phyloP scores from a whole-genome alignment of 2,329 filamentous ascomycete genomes.

The Parastagonospora nodorum region DNA sequence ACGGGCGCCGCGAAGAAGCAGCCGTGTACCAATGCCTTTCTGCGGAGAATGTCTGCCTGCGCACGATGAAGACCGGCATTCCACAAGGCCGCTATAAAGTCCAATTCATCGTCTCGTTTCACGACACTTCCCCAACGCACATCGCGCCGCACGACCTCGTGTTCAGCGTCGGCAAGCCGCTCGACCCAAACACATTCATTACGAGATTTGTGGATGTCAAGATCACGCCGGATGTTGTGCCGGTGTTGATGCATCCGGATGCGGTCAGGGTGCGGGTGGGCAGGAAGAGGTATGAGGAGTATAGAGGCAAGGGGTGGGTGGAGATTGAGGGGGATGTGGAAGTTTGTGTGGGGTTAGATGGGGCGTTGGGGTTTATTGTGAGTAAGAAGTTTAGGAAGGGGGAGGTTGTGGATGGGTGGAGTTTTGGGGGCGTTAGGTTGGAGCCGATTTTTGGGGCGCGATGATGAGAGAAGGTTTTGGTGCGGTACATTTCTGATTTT shows the following conservation, averaged over 20 bases:
- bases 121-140: constrained; percentile 15
- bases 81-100: constrained; percentile 45
- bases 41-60: constrained; percentile 41
- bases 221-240: constrained; percentile 46
- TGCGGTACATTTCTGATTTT: too few species aligned
- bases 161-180: constrained; percentile 46
- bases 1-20: constrained; percentile 42
- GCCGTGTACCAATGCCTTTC: constrained; percentile 42
- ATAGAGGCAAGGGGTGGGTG: constrained; percentile 40
- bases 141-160: constrained; percentile 37
- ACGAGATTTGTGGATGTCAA: constrained; percentile 43
- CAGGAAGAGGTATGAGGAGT: constrained; percentile 30
- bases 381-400: constrained; percentile 42
- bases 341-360: constrained; percentile 44
- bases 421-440: constrained; percentile 46
- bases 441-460: constrained; percentile 43
- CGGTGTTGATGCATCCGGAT: constrained; percentile 45
- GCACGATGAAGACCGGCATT: constrained; percentile 44
- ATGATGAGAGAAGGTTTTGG: too few species aligned
- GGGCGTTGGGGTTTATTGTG: constrained; percentile 44
- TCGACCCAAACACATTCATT: constrained; percentile 38
- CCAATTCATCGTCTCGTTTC: constrained; percentile 42
- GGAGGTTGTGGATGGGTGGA: constrained; percentile 42
- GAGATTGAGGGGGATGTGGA: constrained; percentile 46
- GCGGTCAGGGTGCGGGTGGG: constrained; percentile 45